A percentile compares a stretch with the other conserved stretches of the same genome.
Evolutionary conservation across 1,139 yeast genomes (phyloP).

Genomic region (Yamadazyma triangularis): DNA sequence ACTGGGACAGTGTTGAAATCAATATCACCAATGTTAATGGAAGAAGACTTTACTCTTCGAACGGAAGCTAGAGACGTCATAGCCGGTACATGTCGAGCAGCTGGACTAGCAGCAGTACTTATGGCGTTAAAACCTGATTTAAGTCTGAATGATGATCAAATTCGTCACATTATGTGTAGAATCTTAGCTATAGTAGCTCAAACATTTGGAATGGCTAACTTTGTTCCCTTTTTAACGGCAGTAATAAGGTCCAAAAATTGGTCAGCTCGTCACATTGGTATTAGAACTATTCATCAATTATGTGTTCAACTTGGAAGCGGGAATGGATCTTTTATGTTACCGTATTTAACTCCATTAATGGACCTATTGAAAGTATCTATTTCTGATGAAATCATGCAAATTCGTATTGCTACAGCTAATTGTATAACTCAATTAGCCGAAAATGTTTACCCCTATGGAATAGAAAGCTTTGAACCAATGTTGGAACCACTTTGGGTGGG

Average conservation of each 20-base stretch:
- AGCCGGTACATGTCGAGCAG: conserved; percentile 70
- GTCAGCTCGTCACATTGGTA: conserved; percentile 88
- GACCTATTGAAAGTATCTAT: conserved; percentile 57
- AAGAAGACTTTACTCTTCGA: conserved; percentile 70
- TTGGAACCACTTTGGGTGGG: conserved; percentile 83
- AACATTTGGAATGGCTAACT: conserved; percentile 66
- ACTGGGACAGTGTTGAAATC: conserved; percentile 71
- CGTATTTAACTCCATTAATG: conserved; percentile 65
- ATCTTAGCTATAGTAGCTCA: conserved; percentile 83
- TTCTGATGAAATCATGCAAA: conserved; percentile 67
- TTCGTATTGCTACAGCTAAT: conserved; percentile 65
- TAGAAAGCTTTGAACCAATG: conserved; percentile 70
- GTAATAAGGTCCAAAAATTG: conserved; percentile 77
- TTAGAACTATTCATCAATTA: conserved; percentile 71
- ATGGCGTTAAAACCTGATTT: conserved; percentile 77
- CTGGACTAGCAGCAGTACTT: conserved; percentile 77
- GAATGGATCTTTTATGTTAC: conserved; percentile 51
- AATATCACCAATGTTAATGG: conserved; percentile 74
- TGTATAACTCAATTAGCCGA: conserved; percentile 78
- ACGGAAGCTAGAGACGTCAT: conserved; percentile 79
- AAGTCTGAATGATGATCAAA: conserved; percentile 78
- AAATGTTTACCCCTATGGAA: conserved; percentile 85
- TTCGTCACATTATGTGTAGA: conserved; percentile 72
- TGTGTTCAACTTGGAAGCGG: conserved; percentile 70
- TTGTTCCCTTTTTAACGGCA: conserved; percentile 79